Percentiles rank a stretch among this genome's conserved stretches.
Conservation (phyloP, 1,139 yeast species). For the Protomyces arabidopsidicola region DNA sequence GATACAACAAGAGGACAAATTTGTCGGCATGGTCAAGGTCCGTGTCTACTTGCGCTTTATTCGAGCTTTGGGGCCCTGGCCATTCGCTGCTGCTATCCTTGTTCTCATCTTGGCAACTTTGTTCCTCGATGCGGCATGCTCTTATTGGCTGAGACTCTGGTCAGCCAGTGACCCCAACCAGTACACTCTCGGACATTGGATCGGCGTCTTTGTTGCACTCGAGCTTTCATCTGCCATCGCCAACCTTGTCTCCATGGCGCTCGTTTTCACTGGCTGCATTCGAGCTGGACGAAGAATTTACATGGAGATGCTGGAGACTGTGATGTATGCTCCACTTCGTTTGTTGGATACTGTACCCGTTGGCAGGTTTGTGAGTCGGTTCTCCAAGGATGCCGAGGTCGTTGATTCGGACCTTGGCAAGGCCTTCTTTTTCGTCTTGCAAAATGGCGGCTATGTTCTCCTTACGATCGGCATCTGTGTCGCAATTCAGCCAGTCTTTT, state of each 20-base stretch:
- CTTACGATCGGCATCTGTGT: slow-evolving; percentile 70
- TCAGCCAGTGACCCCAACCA: slow-evolving; percentile 35
- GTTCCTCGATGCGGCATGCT: slow-evolving; percentile 55
- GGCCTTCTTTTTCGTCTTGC: slow-evolving; percentile 43
- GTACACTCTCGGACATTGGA: slow-evolving; percentile 47
- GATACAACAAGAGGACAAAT: slow-evolving; percentile 58
- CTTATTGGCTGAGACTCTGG: slow-evolving; percentile 87
- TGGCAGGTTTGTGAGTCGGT: slow-evolving; percentile 95
- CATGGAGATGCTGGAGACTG: slow-evolving; percentile 55
- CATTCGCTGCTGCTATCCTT: slow-evolving; percentile 50
- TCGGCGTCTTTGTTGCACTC: slow-evolving; percentile 61
- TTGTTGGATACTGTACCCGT: slow-evolving; percentile 94
- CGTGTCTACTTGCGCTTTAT: slow-evolving; percentile 67
- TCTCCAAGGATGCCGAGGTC: slow-evolving; percentile 90
- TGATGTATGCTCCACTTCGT: slow-evolving; percentile 72
- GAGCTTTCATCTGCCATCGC: slow-evolving; percentile 31
- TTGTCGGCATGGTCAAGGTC: slow-evolving; percentile 73
- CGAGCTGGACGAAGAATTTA: slow-evolving; percentile 75
- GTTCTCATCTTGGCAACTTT: slow-evolving; percentile 55
- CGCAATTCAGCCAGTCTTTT: slow-evolving; percentile 77
- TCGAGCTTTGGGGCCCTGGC: slow-evolving; percentile 57
- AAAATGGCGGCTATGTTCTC: slow-evolving; percentile 62
- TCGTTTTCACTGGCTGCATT: slow-evolving; percentile 68
- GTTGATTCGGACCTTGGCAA: slow-evolving; percentile 34
- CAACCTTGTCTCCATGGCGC: slow-evolving; percentile 47